Base-by-base conservation (phyloP, 257 asterid genomes). In the Primulina eburnea region DNA sequence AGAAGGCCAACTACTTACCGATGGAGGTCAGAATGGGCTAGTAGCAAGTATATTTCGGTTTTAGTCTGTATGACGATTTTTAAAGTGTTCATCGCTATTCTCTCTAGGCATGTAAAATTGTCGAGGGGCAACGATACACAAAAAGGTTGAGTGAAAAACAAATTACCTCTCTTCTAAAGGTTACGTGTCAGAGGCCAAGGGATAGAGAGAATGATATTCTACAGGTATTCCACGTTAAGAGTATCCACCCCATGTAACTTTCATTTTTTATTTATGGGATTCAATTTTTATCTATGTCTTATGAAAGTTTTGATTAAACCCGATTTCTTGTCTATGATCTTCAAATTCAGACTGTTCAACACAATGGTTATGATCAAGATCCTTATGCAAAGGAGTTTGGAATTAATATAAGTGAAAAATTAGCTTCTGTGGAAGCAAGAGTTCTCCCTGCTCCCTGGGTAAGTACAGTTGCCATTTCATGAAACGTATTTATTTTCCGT, bases 381-480 rank as follows among this genome's bases (percentile, higher is more conserved):
- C 92, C 96, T 52, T 94, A 89, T 68, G 99, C 99, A 21, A 88
- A 84, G 68, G 99, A 94, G 81, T 95, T 95, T 68, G 99, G 99
- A 59, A 86, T 95, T 30, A 87, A 78, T 68, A 89, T 95, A 73
- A 95, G 95, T 50, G 99, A 92, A 74, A 89, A 85, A 74, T 56
- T 88, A 62, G 90, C 97, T 32, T 77, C 93, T 0, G 93, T 95
- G n/a, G 99, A 95, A 85, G 99, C 99, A 26, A 82, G 99, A 64
- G 96, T 95, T 69, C 90, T 95, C 52, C 99, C 99, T 47, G 98
- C 99, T 70, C 99, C 99, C 17, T 95, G 99, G 99, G 99, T 95
- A 81, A 78, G 82, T 47, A 47, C 6, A 43, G n/a, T 66, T 71
- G 32, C 75, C 40, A 61, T 57, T 60, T 59, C 70, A 21, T 6